Percentiles rank a stretch among this genome's conserved stretches.
These are phyloP conservation scores for Dendrobium catenatum DNA, from an alignment of 106 monocot genomes.

Conservation along the genomic window DNA sequence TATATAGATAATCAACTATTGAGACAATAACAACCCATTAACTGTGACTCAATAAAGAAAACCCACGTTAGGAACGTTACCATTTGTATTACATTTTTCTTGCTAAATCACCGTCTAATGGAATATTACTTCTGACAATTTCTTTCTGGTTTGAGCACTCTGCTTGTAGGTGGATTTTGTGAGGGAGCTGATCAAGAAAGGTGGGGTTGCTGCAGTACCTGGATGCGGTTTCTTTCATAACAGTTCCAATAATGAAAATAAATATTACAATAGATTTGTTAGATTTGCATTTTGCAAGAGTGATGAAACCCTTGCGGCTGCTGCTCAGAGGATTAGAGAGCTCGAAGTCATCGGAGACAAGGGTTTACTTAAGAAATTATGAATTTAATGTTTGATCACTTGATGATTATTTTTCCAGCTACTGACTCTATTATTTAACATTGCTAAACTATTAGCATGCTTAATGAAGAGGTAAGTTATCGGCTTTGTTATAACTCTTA, in stretches of 20 bases:
- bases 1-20: too few species aligned
- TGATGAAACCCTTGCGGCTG: slow-evolving; percentile 44
- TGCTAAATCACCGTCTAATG: not conserved
- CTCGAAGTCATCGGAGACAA: slow-evolving; percentile 4
- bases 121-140: too few species aligned
- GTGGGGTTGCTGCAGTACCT: slow-evolving; percentile 82
- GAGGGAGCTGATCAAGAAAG: slow-evolving; percentile 50
- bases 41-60: too few species aligned
- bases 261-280: slow-evolving; percentile 39
- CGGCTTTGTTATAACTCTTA: too few species aligned
- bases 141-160: not conserved
- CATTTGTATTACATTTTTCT: not conserved
- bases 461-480: too few species aligned
- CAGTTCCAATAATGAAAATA: not conserved
- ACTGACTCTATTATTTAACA: too few species aligned
- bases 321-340: slow-evolving; percentile 35
- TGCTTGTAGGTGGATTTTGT: slow-evolving; percentile 69
- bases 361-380: not conserved
- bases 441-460: too few species aligned
- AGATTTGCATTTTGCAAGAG: slow-evolving; percentile 95
- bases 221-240: slow-evolving; percentile 76
- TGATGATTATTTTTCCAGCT: too few species aligned
- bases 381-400: too few species aligned
- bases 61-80: too few species aligned
- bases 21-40: too few species aligned